Evolutionary conservation across 2,329 filamentous ascomycete species (phyloP), one percentile per base, ranked within the genome.

Genomic region (Tolypocladium ophioglossoides): DNA sequence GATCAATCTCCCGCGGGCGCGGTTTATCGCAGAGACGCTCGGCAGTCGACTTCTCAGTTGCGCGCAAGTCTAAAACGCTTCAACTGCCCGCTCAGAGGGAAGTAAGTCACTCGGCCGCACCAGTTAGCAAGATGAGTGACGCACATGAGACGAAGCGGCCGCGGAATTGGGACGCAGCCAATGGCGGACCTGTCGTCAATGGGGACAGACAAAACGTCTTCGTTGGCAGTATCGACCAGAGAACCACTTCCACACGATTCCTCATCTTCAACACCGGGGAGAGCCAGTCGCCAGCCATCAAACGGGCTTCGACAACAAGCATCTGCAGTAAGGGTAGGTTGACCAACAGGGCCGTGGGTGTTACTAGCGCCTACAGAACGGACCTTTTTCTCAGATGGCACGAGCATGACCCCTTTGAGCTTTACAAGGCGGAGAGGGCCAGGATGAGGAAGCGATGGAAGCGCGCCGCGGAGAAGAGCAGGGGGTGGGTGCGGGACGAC

Each of bases 201-300:
- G 50, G 2, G 2, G 20, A 51, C 32, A 35, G 18, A 9, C 5
- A 20, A 2, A 34, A 85, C 54, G 81, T 81, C 72, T 95, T 89
- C 64, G 85, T 95, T 57, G 91, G 90, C 56, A 89, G 87, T 62
- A 91, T 96, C 67, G 91, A 96, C 67, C 89, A 95, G 65, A 91
- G 91, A 55, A 96, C 91, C 14, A 96, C 91, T 35, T 92, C 87
- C 56, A 89, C 90, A 37, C 82, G 91, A 39, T 96, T 96, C 72
- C 80, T 96, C 62, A 91, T 96, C 66, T 96, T 96, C 73, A 85
- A 95, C 70, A 83, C 83, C 59, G 74, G 44, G 90, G 91, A 54
- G 83, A 87, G 56, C 87, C 88, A 4, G 80, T 94, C 47, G 89
- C 87, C 39, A 85, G 84, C 62, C 89, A 95, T 68, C 91, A 95